phyloP scores from a whole-genome alignment of 2,329 filamentous ascomycete genomes.

The Beauveria pseudobassiana region DNA sequence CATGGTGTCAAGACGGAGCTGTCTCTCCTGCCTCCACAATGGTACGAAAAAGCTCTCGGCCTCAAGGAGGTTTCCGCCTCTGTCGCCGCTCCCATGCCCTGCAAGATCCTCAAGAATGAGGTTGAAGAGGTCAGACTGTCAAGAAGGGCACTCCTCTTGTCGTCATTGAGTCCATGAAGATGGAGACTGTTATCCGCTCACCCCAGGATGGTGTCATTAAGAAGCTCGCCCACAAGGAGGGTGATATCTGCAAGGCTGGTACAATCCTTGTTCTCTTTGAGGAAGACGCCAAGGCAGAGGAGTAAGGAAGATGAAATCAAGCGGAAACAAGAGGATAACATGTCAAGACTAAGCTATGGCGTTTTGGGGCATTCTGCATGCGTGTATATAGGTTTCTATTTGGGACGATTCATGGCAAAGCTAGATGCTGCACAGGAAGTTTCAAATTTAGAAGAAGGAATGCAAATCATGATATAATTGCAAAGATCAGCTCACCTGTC shows the following conservation, averaged over 20 bases:
- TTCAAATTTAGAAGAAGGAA: slow-evolving; percentile 3
- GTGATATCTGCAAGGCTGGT: slow-evolving; percentile 72
- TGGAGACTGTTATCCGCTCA: slow-evolving; percentile 77
- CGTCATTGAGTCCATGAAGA: slow-evolving; percentile 87
- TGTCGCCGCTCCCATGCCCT: slow-evolving; percentile 92
- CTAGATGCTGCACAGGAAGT: neutral
- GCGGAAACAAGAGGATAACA: no score
- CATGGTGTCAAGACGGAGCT: slow-evolving; percentile 53
- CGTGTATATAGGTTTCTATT: slow-evolving; percentile 11
- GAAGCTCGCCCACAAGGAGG: slow-evolving; percentile 66
- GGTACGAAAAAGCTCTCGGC: slow-evolving; percentile 83
- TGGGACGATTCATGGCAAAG: slow-evolving; percentile 2
- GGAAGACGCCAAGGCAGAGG: slow-evolving; percentile 31
- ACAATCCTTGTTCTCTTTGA: slow-evolving; percentile 69
- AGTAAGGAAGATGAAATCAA: slow-evolving; percentile 8
- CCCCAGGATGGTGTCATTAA: slow-evolving; percentile 66
- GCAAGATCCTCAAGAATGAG: slow-evolving; percentile 88
- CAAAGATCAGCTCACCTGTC: neutral
- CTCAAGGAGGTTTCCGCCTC: slow-evolving; percentile 73
- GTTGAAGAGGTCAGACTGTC: slow-evolving; percentile 71
- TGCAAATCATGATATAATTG: neutral
- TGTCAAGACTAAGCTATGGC: neutral
- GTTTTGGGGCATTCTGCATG: slow-evolving; percentile 10
- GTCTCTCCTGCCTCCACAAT: slow-evolving; percentile 55
- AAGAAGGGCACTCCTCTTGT: slow-evolving; percentile 81